Evolutionary conservation across 805 yeast genomes (phyloP).

Genomic region (Lipomyces starkeyi): DNA sequence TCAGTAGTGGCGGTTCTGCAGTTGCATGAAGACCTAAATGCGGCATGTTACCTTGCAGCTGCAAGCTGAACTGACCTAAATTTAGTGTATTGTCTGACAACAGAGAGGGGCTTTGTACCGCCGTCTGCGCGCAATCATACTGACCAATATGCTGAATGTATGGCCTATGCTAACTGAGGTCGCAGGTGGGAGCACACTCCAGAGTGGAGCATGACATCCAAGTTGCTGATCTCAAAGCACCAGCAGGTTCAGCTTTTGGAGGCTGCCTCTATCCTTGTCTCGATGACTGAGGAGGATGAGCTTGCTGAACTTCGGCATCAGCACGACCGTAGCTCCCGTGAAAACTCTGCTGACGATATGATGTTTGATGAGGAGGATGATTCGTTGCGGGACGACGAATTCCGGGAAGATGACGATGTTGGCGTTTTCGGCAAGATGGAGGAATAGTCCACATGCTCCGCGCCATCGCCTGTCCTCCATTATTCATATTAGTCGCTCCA

Average conservation of each 20-base stretch:
- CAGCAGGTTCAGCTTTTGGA: conserved; percentile 83
- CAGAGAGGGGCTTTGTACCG: not conserved
- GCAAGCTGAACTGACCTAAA: not conserved
- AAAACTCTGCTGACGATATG: conserved; percentile 24
- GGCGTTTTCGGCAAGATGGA: conserved; percentile 51
- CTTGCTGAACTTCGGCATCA: conserved; percentile 17
- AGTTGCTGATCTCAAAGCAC: conserved; percentile 79
- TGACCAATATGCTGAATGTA: not conserved
- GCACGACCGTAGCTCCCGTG: conserved; percentile 12
- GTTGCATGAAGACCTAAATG: too few relatives aligned
- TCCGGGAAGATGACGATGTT: conserved; percentile 39
- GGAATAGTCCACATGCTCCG: conserved; percentile 33
- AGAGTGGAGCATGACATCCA: conserved; percentile 88
- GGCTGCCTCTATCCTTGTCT: conserved; percentile 68
- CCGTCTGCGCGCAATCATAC: not conserved
- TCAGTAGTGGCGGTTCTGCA: not conserved
- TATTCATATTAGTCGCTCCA: not conserved
- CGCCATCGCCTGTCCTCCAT: not conserved
- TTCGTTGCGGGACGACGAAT: conserved; percentile 37
- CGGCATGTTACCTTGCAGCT: not conserved
- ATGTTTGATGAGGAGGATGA: conserved; percentile 45
- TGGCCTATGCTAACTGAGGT: not conserved
- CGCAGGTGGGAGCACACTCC: conserved; percentile 92
- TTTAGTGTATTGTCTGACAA: not conserved
- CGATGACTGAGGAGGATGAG: conserved; percentile 60